Percentiles rank a stretch among this genome's conserved stretches.
phyloP scores from a whole-genome alignment of 1,284 basidiomycete species.

The Phaffia rhodozyma region DNA sequence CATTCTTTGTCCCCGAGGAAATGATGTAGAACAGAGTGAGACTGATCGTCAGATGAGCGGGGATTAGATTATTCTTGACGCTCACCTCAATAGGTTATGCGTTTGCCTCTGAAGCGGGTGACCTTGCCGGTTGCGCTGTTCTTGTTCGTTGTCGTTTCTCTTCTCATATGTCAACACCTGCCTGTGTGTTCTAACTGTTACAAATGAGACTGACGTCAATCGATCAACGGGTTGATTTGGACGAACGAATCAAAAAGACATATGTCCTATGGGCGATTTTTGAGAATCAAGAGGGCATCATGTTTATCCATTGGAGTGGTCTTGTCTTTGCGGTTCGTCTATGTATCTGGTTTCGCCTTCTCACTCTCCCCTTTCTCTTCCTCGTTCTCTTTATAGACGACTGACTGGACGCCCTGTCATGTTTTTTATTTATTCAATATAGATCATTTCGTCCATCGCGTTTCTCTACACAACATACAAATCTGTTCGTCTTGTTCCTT shows the following conservation, averaged over 20 bases:
- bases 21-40: too few relatives aligned
- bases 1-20: not conserved
- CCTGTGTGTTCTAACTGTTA: not conserved
- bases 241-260: conserved; percentile 26
- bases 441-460: conserved; percentile 3
- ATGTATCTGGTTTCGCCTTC: not conserved
- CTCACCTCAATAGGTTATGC: conserved; percentile 69
- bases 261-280: conserved; percentile 76
- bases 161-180: not conserved
- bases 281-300: conserved; percentile 40
- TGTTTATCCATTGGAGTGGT: conserved; percentile 69
- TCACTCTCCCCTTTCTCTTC: not conserved
- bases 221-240: too few relatives aligned
- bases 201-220: not conserved
- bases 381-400: not conserved
- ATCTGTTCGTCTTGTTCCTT: too few relatives aligned
- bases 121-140: conserved; percentile 65
- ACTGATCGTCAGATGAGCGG: too few relatives aligned
- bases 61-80: conserved; percentile 2
- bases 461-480: not conserved
- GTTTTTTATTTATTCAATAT: not conserved
- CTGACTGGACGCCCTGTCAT: too few relatives aligned
- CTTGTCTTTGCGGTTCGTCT: conserved; percentile 54
- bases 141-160: conserved; percentile 35
- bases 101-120: conserved; percentile 69